phyloP scores from a whole-genome alignment of 805 yeast genomes.

The Ogataea nakhonphanomensis region DNA sequence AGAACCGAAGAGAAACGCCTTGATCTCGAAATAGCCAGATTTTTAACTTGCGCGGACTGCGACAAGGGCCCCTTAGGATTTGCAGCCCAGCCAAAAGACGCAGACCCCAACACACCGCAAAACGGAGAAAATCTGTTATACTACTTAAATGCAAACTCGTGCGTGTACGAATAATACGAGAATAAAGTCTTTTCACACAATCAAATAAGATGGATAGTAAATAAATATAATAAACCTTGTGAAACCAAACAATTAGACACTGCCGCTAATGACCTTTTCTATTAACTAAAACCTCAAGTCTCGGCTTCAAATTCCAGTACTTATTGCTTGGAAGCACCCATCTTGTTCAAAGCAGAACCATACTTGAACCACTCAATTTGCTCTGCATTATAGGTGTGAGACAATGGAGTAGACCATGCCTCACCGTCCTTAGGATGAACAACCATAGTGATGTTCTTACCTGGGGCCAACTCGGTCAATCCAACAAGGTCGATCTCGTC shows the following conservation, averaged over 20 bases:
- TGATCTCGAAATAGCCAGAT: constrained; percentile 41
- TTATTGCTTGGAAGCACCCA: constrained; percentile 36
- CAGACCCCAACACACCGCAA: constrained; percentile 2
- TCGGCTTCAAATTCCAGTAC: constrained; percentile 4
- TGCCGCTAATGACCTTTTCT: constrained; percentile 11
- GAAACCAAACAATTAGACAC: constrained; percentile 1
- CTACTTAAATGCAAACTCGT: constrained; percentile 15
- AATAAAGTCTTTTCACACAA: constrained; percentile 11
- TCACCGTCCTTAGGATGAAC: constrained; percentile 69
- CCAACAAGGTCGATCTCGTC: constrained; percentile 89
- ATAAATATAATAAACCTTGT: constrained; percentile 6
- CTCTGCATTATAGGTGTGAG: constrained; percentile 94
- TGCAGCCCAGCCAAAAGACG: constrained; percentile 37
- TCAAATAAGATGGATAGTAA: constrained; percentile 8
- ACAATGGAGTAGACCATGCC: constrained; percentile 85
- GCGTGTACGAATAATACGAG: constrained; percentile 14
- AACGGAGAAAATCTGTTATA: constrained; percentile 15
- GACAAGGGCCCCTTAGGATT: constrained; percentile 76
- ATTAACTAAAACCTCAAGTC: constrained; percentile 11
- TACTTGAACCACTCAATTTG: constrained; percentile 99
- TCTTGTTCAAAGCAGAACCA: constrained; percentile 98
- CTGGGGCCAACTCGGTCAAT: constrained; percentile 83
- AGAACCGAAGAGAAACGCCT: constrained; percentile 13
- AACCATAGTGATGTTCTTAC: constrained; percentile 81
- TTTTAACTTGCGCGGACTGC: constrained; percentile 70